A percentile compares a stretch with the other conserved stretches of the same genome.
Conservation (phyloP, 306 rosid genomes). For the Cucumis melo region DNA sequence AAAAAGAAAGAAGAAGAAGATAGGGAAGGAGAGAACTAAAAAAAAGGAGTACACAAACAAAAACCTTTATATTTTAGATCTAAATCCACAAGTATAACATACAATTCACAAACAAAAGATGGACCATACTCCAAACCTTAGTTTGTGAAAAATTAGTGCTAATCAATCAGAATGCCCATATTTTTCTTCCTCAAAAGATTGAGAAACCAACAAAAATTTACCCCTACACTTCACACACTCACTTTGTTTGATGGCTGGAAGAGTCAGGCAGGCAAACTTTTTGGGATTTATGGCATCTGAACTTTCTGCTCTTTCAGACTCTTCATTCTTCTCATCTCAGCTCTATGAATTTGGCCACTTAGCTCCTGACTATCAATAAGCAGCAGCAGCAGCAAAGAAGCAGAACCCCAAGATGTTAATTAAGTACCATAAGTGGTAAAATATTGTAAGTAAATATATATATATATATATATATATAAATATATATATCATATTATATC, state of each 20-base stretch:
- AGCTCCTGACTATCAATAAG: not conserved
- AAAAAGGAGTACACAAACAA: constrained; percentile 15
- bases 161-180: constrained; percentile 29
- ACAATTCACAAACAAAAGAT: constrained; percentile 41
- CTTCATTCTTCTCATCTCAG: constrained; percentile 16
- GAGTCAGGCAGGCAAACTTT: constrained; percentile 21
- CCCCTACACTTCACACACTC: constrained; percentile 14
- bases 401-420: constrained; percentile 23
- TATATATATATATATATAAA: constrained; percentile 5
- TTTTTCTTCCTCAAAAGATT: constrained; percentile 20
- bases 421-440: constrained; percentile 26
- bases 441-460: constrained; percentile 16
- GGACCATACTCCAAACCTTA: constrained; percentile 21
- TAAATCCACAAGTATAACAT: constrained; percentile 33
- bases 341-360: constrained; percentile 4
- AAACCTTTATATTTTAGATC: constrained; percentile 20
- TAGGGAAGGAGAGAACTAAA: not conserved
- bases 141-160: constrained; percentile 30
- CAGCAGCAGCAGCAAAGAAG: constrained; percentile 4
- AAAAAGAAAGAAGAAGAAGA: not conserved
- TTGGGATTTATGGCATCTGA: constrained; percentile 2
- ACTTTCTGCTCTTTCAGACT: constrained; percentile 2
- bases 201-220: constrained; percentile 24
- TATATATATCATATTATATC: not conserved
- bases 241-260: constrained; percentile 20